Conservation (phyloP, 371 early-diverging fungal genomes). For the Mucor piriformis region DNA sequence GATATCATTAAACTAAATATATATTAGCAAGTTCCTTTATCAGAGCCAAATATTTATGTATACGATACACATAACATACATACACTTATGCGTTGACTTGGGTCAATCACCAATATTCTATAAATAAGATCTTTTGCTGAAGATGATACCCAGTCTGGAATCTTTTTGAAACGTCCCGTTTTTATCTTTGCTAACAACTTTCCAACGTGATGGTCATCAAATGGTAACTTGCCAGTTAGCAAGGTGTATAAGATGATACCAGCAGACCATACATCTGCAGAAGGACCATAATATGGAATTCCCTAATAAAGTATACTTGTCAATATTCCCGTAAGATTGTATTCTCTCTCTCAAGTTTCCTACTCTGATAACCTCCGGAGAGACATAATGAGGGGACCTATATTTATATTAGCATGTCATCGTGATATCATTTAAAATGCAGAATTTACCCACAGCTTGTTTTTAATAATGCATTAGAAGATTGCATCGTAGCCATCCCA, state of each 20-base stretch:
- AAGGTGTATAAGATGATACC: slow-evolving; percentile 77
- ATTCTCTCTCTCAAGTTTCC: not conserved
- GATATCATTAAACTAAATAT: slow-evolving; percentile 34
- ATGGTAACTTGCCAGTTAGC: slow-evolving; percentile 75
- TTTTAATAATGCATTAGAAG: slow-evolving; percentile 61
- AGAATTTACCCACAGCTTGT: slow-evolving; percentile 74
- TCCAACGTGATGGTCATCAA: slow-evolving; percentile 77
- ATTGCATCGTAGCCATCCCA: slow-evolving; percentile 81
- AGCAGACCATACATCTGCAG: slow-evolving; percentile 76
- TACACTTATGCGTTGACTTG: slow-evolving; percentile 45
- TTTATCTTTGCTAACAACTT: slow-evolving; percentile 68
- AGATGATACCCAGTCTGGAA: slow-evolving; percentile 65
- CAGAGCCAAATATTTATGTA: not conserved
- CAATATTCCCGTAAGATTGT: slow-evolving; percentile 40
- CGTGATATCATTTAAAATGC: slow-evolving; percentile 42
- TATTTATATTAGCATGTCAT: slow-evolving; percentile 37
- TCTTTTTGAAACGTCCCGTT: slow-evolving; percentile 31
- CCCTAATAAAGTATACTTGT: slow-evolving; percentile 77
- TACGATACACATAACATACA: slow-evolving; percentile 5
- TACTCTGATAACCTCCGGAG: slow-evolving; percentile 86
- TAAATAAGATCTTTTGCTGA: slow-evolving; percentile 59
- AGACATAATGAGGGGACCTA: slow-evolving; percentile 87
- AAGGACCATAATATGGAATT: slow-evolving; percentile 70
- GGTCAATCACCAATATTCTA: slow-evolving; percentile 37
- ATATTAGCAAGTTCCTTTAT: not conserved